Conservation (phyloP, 2,329 filamentous ascomycete species). For the Diaporthe sp. region DNA sequence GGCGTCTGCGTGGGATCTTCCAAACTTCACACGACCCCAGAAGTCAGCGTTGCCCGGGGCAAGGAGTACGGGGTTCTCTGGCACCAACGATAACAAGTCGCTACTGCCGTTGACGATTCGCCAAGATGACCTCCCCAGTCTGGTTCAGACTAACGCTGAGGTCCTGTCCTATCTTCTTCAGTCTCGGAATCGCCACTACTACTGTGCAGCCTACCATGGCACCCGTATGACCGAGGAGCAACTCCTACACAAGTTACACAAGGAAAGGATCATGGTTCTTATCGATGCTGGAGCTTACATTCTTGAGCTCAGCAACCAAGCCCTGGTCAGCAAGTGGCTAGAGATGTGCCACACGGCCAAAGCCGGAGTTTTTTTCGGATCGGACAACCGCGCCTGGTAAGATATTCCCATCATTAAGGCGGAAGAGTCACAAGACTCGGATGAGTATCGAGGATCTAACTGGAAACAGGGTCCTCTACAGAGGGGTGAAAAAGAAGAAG, state of each 20-base stretch:
- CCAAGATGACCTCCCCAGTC: slow-evolving; percentile 70
- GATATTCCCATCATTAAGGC: too few relatives aligned
- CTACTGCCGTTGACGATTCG: slow-evolving; percentile 73
- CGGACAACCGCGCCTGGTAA: slow-evolving; percentile 57
- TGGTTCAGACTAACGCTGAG: slow-evolving; percentile 74
- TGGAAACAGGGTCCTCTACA: slow-evolving; percentile 54
- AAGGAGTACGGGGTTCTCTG: slow-evolving; percentile 75
- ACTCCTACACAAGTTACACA: slow-evolving; percentile 58
- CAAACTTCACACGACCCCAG: slow-evolving; percentile 55
- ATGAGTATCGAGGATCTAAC: neutral
- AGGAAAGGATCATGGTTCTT: slow-evolving; percentile 62
- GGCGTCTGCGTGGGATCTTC: slow-evolving; percentile 78
- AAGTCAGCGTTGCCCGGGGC: slow-evolving; percentile 51
- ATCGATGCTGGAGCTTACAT: slow-evolving; percentile 77
- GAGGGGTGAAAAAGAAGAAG: slow-evolving; percentile 45
- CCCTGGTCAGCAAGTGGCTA: slow-evolving; percentile 66
- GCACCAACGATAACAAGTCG: slow-evolving; percentile 75
- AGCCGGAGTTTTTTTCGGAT: slow-evolving; percentile 69
- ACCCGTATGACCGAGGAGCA: slow-evolving; percentile 58
- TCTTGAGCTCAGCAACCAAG: slow-evolving; percentile 70
- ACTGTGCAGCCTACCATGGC: slow-evolving; percentile 49
- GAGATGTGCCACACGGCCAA: slow-evolving; percentile 49
- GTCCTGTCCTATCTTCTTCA: slow-evolving; percentile 72
- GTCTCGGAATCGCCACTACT: slow-evolving; percentile 63
- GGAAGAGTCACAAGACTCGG: too few relatives aligned